These are phyloP conservation scores for Clitoria ternatea DNA, from an alignment of 306 rosid genomes.

Conservation along the genomic window DNA sequence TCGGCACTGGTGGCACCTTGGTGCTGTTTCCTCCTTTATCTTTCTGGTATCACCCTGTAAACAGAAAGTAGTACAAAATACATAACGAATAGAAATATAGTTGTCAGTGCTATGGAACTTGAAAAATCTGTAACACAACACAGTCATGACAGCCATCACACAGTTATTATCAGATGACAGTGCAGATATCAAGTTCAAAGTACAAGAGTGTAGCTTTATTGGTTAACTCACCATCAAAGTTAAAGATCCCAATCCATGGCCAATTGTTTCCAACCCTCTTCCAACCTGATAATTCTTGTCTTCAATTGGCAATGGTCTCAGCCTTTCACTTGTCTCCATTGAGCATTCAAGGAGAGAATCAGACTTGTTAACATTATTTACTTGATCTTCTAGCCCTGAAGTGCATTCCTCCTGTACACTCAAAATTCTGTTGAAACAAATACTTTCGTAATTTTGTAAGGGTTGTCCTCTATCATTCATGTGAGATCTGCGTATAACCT, in stretches of 20 bases:
- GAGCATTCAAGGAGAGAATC: conserved; percentile 2
- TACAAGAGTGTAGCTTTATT: conserved; percentile 4
- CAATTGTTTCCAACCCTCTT: conserved; percentile 21
- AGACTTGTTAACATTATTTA: background rate
- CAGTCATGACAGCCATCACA: background rate
- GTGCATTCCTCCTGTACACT: conserved; percentile 7
- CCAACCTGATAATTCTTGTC: conserved; percentile 5
- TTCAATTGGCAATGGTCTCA: conserved; percentile 15
- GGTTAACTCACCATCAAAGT: conserved; percentile 36
- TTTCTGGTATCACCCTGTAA: conserved; percentile 37
- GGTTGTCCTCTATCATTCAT: conserved; percentile 7
- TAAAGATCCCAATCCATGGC: conserved; percentile 22
- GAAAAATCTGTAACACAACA: background rate
- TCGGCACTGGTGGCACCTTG: conserved; percentile 59
- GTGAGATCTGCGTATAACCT: background rate
- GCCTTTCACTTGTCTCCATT: conserved; percentile 32
- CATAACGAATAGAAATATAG: conserved; percentile 11
- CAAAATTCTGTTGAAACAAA: conserved; percentile 15
- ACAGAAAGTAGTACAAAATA: conserved; percentile 9
- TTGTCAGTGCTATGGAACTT: background rate
- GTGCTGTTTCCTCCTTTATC: conserved; percentile 25
- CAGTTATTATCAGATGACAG: background rate
- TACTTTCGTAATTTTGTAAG: conserved; percentile 14
- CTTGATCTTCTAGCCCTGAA: conserved; percentile 21
- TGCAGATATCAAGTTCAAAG: conserved; percentile 13